Evolutionary conservation across 1,284 basidiomycete genomes (phyloP), one percentile per base, ranked within the genome.

Genomic region (Ustilago xerochloae): DNA sequence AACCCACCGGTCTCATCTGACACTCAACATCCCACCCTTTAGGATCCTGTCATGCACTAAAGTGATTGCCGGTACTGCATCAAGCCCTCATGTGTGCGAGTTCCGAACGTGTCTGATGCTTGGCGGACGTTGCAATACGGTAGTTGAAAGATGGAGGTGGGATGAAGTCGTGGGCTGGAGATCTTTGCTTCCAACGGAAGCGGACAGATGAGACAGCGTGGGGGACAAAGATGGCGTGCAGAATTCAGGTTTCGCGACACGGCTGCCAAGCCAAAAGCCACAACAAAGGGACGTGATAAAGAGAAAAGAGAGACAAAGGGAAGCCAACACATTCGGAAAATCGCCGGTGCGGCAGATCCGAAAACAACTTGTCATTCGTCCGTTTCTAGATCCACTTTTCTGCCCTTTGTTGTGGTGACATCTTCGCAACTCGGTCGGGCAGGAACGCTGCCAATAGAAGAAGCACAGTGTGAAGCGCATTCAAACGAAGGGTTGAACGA

Each of bases 101-200:
- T n/a, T n/a, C n/a, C n/a, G n/a, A n/a, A n/a, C n/a, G n/a, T n/a
- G n/a, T n/a, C n/a, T n/a, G n/a, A n/a, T n/a, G n/a, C n/a, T n/a
- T n/a, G n/a, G n/a, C n/a, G n/a, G n/a, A n/a, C n/a, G n/a, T n/a
- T n/a, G n/a, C n/a, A n/a, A n/a, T n/a, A n/a, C n/a, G 35, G 35
- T 4, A 16, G 9, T 33, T 9, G 15, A 33, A 9, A 33, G 32
- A 33, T 5, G 32, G 15, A 43, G 3, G 22, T 24, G 1, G 41
- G 22, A 26, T 26, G 41, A 43, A 43, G 1, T 4, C 16, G 12
- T 13, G 8, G 16, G n/a, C 41, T 24, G 4, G 8, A 43, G n/a
- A n/a, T n/a, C n/a, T 43, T 15, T 47, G 45, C 45, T 47, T 47
- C 45, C 45, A 26, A 28, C 22, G 45, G 45, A 43, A 43, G 41